A percentile compares a stretch with the other conserved stretches of the same genome.
Evolutionary conservation across 2,329 filamentous ascomycete genomes (phyloP).

Genomic region (Pleomassaria siparia): DNA sequence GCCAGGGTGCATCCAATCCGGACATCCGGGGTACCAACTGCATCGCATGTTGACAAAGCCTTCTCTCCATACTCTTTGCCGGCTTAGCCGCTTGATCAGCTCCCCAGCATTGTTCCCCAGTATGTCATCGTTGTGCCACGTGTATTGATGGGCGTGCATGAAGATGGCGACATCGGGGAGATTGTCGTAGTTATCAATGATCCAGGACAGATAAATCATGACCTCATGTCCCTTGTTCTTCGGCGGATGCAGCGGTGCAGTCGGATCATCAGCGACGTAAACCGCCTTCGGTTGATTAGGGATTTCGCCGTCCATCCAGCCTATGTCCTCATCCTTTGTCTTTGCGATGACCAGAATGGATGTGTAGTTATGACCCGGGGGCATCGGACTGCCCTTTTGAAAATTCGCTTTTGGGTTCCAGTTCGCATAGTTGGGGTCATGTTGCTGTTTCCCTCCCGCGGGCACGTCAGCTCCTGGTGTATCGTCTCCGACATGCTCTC

Average conservation of each 20-base stretch:
- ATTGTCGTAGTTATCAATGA: constrained; percentile 62
- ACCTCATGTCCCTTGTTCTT: constrained; percentile 65
- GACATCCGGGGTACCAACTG: constrained; percentile 58
- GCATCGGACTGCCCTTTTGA: constrained; percentile 34
- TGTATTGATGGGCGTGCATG: constrained; percentile 60
- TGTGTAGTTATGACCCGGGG: constrained; percentile 54
- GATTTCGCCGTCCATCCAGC: constrained; percentile 58
- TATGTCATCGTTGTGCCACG: constrained; percentile 61
- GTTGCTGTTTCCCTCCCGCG: constrained; percentile 9
- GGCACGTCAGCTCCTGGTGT: constrained; percentile 3
- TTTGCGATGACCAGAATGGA: constrained; percentile 58
- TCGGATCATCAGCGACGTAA: constrained; percentile 57
- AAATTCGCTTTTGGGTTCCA: constrained; percentile 43
- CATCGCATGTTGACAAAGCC: constrained; percentile 60
- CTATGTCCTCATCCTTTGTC: constrained; percentile 53
- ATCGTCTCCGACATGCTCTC: constrained; percentile 33
- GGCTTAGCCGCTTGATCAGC: constrained; percentile 50
- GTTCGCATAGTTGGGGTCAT: constrained; percentile 37
- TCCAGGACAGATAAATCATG: constrained; percentile 63
- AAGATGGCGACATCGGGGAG: constrained; percentile 63
- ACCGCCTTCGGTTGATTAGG: constrained; percentile 50
- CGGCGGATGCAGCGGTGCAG: constrained; percentile 52
- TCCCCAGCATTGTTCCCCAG: constrained; percentile 47
- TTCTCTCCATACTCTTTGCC: constrained; percentile 49
- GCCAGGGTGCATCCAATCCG: constrained; percentile 56